These are phyloP conservation scores for Clavispora asparagi DNA, from an alignment of 805 yeast genomes.

Conservation along the genomic window DNA sequence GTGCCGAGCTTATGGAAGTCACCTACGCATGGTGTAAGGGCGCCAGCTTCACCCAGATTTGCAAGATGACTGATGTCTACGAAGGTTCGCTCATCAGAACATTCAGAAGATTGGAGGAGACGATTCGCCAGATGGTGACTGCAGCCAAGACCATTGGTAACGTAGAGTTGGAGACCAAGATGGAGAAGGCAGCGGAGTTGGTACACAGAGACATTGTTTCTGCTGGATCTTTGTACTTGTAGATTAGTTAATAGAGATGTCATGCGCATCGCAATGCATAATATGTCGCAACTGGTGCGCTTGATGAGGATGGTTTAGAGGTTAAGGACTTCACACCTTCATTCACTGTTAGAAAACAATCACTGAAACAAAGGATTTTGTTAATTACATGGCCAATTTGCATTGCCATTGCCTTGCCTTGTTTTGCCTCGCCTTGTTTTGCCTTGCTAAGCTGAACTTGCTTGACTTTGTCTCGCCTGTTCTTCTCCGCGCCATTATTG, in stretches of 20 bases:
- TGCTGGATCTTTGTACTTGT: constrained; percentile 86
- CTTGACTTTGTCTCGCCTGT: background rate
- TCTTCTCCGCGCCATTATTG: background rate
- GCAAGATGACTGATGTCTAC: constrained; percentile 98
- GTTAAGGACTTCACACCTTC: too few species aligned
- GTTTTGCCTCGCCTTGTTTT: too few species aligned
- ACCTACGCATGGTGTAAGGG: constrained; percentile 97
- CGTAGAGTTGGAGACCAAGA: constrained; percentile 74
- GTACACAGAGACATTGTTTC: constrained; percentile 95
- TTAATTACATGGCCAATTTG: too few species aligned
- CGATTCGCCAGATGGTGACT: constrained; percentile 80
- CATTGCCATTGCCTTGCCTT: too few species aligned
- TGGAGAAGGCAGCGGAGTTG: constrained; percentile 78
- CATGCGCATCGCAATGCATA: background rate
- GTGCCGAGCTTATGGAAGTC: constrained; percentile 94
- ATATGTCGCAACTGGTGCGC: too few species aligned
- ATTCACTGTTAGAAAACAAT: too few species aligned
- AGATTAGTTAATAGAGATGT: constrained; percentile 7
- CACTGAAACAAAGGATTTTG: too few species aligned
- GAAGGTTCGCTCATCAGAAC: constrained; percentile 95
- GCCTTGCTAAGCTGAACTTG: too few species aligned
- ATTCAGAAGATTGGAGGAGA: constrained; percentile 91
- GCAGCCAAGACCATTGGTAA: constrained; percentile 97
- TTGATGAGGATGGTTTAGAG: too few species aligned
- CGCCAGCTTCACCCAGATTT: constrained; percentile 91